Evolutionary conservation across 345 rosid species (phyloP).

Genomic region (Euphorbia lathyris): DNA sequence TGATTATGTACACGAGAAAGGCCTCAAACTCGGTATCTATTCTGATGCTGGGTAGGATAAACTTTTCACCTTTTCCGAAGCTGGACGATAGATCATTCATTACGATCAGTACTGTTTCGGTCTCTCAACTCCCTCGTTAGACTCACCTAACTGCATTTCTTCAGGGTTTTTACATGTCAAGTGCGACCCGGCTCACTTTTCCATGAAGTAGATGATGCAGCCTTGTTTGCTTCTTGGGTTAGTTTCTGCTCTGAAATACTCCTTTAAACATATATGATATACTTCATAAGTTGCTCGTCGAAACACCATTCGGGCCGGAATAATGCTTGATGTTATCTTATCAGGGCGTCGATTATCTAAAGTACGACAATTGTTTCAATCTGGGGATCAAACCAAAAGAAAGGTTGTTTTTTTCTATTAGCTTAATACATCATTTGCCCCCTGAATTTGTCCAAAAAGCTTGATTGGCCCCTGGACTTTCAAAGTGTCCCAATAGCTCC

Average conservation of each 20-base stretch:
- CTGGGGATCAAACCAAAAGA: conserved; percentile 67
- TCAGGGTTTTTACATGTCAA: conserved; percentile 80
- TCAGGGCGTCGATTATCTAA: conserved; percentile 93
- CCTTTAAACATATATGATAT: not conserved
- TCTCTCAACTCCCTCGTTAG: conserved; percentile 16
- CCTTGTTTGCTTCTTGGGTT: conserved; percentile 89
- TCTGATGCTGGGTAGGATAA: conserved; percentile 98
- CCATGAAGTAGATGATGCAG: conserved; percentile 82
- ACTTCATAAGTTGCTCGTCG: no score
- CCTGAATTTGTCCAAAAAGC: no score
- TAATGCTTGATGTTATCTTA: conserved; percentile 19
- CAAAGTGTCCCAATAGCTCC: no score
- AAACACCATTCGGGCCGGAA: not conserved
- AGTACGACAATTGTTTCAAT: conserved; percentile 95
- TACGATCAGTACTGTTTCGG: conserved; percentile 3
- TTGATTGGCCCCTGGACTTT: no score
- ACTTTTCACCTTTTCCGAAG: conserved; percentile 19
- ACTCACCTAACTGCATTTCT: conserved; percentile 14
- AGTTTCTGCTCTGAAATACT: conserved; percentile 33
- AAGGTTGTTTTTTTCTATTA: conserved; percentile 45
- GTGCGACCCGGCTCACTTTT: conserved; percentile 95
- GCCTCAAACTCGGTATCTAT: conserved; percentile 96
- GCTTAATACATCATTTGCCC: no score
- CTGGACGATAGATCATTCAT: conserved; percentile 20
- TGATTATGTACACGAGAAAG: conserved; percentile 75